Evolutionary conservation across 352 stramenopile species (phyloP), one percentile per base, ranked within the genome.

Genomic region (Phytophthora sansomeana): DNA sequence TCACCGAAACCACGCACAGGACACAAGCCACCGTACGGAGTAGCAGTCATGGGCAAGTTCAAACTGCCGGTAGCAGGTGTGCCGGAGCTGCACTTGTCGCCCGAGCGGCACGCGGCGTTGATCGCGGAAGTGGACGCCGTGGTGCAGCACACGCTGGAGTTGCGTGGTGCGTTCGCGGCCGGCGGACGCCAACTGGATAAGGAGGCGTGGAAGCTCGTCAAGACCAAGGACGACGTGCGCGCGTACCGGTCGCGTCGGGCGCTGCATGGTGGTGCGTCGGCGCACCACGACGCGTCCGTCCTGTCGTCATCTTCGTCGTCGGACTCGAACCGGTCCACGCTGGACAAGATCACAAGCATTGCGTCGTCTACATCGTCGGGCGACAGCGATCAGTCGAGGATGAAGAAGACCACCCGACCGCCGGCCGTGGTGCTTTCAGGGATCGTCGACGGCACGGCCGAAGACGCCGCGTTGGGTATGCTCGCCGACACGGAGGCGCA

Each of bases 191-290:
- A 80, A 53, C 68, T 80, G 10, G 58, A 69, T 16, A 49, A 55
- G 42, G 54, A 75, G 5, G 60, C 60, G 30, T 78, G 73, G 69
- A 78, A 81, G 43, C 58, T 73, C 36, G 49, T 81, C 7, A 77
- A 75, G 39, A 63, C 57, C 57, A 73, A 69, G 30, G 61, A 78
- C 28, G 61, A 74, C 19, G 60, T 78, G 17, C 55, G 54, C 4
- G 50, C 71, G 19, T 81, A 69, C 47, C 65, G 63, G 14, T 76
- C 68, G 28, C 58, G 68, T 14, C 63, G 63, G 13, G 56, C 63
- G 0, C n/a, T 71, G 42, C 56, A 71, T 35, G 63, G 56, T 5
- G 35, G 17, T 5, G 39, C 47, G 32, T 32, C 33, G 30, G 5
- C n/a, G 16, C 42, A 57, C 6, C 38, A 49, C 16, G 54, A 69